Evolutionary conservation across 192 early-diverging fungal genomes (phyloP).

Genomic region (Coemansia sp.): DNA sequence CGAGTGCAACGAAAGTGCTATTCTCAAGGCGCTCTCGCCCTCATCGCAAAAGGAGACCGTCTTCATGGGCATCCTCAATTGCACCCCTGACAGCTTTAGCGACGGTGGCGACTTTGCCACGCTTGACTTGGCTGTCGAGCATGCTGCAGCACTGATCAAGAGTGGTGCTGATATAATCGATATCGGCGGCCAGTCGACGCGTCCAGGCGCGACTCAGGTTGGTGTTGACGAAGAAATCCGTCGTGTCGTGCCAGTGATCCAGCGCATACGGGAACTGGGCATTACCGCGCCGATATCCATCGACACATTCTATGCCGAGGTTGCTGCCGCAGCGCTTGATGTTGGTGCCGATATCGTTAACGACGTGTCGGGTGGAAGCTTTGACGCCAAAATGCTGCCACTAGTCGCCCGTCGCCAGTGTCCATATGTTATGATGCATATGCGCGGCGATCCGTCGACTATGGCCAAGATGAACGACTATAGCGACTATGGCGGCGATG

Average conservation of each 20-base stretch:
- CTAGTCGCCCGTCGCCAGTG: constrained; percentile 78
- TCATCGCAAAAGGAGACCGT: constrained; percentile 63
- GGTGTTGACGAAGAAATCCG: constrained; percentile 75
- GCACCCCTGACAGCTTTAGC: constrained; percentile 95
- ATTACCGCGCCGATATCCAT: constrained; percentile 80
- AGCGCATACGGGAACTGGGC: constrained; percentile 67
- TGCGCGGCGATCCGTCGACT: constrained; percentile 91
- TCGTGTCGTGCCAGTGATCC: constrained; percentile 89
- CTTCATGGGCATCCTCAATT: constrained; percentile 97
- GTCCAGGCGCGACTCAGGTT: constrained; percentile 80
- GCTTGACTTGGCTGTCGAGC: constrained; percentile 67
- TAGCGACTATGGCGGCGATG: constrained; percentile 66
- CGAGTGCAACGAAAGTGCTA: constrained; percentile 22
- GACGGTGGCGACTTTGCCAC: constrained; percentile 83
- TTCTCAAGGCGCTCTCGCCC: constrained; percentile 62
- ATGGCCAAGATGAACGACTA: constrained; percentile 82
- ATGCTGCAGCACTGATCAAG: constrained; percentile 69
- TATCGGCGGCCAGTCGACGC: constrained; percentile 94
- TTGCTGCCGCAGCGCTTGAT: constrained; percentile 84
- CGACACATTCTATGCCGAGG: constrained; percentile 87
- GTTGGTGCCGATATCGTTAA: constrained; percentile 95
- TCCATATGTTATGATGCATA: constrained; percentile 96
- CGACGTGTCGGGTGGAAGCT: constrained; percentile 88
- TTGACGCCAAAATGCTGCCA: constrained; percentile 79
- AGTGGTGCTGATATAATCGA: constrained; percentile 93